A percentile compares a stretch with the other conserved stretches of the same genome.
Evolutionary conservation across 2,329 filamentous ascomycete genomes (phyloP).

Genomic region (Colletotrichum viniferum): DNA sequence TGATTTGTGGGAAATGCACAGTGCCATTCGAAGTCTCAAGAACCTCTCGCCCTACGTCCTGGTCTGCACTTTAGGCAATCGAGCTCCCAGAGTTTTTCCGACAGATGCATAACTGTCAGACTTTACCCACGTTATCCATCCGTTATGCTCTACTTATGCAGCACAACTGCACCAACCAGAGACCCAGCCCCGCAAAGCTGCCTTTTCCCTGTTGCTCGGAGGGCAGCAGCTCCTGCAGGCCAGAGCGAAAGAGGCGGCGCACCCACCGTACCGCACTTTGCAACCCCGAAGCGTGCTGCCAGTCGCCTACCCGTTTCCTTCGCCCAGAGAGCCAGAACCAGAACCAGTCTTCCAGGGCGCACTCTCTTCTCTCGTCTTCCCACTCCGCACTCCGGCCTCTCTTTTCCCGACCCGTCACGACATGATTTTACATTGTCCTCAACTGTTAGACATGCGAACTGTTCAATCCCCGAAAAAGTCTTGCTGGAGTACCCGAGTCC

Average conservation of each 20-base stretch:
- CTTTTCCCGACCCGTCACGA: constrained; percentile 14
- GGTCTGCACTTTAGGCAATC: neutral
- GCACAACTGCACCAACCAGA: neutral
- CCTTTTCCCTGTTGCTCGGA: constrained; percentile 4
- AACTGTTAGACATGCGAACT: constrained; percentile 23
- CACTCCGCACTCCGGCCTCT: constrained; percentile 18
- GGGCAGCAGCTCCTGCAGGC: constrained; percentile 11
- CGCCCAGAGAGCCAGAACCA: constrained; percentile 11
- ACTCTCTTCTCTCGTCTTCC: constrained; percentile 17
- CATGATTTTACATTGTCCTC: constrained; percentile 16
- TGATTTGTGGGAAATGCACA: constrained; percentile 6
- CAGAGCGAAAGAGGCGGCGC: constrained; percentile 16
- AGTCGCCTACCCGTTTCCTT: constrained; percentile 17
- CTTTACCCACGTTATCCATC: neutral
- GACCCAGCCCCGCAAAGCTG: constrained; percentile 10
- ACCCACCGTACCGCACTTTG: constrained; percentile 12
- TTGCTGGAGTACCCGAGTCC: constrained; percentile 21
- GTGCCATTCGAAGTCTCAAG: neutral
- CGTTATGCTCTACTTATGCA: constrained; percentile 1
- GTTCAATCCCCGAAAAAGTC: constrained; percentile 14
- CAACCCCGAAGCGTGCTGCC: constrained; percentile 16
- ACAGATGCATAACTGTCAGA: neutral
- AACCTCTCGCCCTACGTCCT: neutral
- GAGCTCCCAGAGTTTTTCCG: neutral
- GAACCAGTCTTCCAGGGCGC: constrained; percentile 5